A percentile compares a stretch with the other conserved stretches of the same genome.
phyloP scores from a whole-genome alignment of 305 asterid genomes.

The Withania somnifera region DNA sequence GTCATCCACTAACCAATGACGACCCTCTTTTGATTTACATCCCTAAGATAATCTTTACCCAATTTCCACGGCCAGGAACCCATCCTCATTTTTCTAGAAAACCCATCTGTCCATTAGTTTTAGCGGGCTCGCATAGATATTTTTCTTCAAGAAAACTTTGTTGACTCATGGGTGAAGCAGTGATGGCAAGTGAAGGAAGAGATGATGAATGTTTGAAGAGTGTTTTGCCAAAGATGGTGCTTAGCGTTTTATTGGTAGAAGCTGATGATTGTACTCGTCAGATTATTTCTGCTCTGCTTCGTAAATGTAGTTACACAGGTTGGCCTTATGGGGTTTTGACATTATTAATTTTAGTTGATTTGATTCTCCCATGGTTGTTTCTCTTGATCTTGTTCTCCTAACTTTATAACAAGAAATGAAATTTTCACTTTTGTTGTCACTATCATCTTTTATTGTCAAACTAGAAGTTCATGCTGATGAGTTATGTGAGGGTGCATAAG shows the following conservation, averaged over 20 bases:
- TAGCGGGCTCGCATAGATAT: neutral
- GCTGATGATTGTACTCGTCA: slow-evolving; percentile 87
- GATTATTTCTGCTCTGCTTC: slow-evolving; percentile 79
- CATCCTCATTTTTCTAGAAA: neutral
- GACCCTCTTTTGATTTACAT: neutral
- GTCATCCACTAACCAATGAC: neutral
- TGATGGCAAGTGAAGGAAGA: neutral
- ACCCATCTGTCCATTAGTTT: neutral
- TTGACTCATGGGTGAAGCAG: neutral
- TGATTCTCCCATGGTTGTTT: too few relatives aligned
- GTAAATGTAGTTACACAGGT: slow-evolving; percentile 92
- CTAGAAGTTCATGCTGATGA: neutral
- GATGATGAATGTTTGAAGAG: slow-evolving; percentile 27
- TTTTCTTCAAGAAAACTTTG: neutral
- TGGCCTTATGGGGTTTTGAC: neutral
- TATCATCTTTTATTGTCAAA: neutral
- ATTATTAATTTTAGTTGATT: neutral
- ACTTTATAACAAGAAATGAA: neutral
- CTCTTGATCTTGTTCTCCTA: neutral
- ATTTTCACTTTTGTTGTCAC: neutral
- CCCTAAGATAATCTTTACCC: neutral
- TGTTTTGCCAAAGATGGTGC: slow-evolving; percentile 60
- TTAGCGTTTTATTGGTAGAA: slow-evolving; percentile 77
- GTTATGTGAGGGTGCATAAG: neutral
- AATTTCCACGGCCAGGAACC: neutral